phyloP scores from a whole-genome alignment of 2,329 filamentous ascomycete genomes.

The Sclerotiophoma versabilis region DNA sequence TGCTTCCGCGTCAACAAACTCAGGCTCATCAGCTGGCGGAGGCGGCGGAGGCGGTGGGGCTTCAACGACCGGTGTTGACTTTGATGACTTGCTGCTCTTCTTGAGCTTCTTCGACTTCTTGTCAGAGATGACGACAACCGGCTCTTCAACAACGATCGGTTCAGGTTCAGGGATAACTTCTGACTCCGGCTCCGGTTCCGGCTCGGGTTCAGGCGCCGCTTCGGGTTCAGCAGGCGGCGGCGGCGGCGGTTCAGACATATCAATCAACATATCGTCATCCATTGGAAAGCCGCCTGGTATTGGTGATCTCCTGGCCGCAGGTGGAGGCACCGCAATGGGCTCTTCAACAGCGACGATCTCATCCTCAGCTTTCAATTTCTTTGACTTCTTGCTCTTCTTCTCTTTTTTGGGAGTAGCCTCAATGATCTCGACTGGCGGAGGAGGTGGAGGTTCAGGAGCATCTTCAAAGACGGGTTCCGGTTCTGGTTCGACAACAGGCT shows the following conservation, averaged over 20 bases:
- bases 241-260: conserved; percentile 52
- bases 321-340: conserved; percentile 20
- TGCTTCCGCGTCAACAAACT: conserved; percentile 28
- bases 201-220: conserved; percentile 30
- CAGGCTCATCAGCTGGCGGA: conserved; percentile 29
- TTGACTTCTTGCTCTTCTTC: conserved; percentile 16
- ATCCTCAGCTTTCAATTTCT: conserved; percentile 14
- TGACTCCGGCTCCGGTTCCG: conserved; percentile 54
- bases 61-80: conserved; percentile 34
- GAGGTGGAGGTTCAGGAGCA: conserved; percentile 23
- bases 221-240: conserved; percentile 52
- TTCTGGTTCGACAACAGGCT: conserved; percentile 33
- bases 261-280: conserved; percentile 51
- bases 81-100: conserved; percentile 37
- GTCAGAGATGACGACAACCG: conserved; percentile 24
- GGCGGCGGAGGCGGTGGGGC: conserved; percentile 38
- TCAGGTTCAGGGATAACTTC: conserved; percentile 24
- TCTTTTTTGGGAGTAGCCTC: conserved; percentile 18
- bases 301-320: conserved; percentile 42
- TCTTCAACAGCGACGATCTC: conserved; percentile 18
- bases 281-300: conserved; percentile 57
- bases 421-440: conserved; percentile 21
- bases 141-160: conserved; percentile 8
- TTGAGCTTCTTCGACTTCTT: conserved; percentile 49
- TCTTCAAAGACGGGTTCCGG: conserved; percentile 37